These are phyloP conservation scores for Scutellaria baicalensis DNA, from an alignment of 257 asterid genomes.

Conservation along the genomic window DNA sequence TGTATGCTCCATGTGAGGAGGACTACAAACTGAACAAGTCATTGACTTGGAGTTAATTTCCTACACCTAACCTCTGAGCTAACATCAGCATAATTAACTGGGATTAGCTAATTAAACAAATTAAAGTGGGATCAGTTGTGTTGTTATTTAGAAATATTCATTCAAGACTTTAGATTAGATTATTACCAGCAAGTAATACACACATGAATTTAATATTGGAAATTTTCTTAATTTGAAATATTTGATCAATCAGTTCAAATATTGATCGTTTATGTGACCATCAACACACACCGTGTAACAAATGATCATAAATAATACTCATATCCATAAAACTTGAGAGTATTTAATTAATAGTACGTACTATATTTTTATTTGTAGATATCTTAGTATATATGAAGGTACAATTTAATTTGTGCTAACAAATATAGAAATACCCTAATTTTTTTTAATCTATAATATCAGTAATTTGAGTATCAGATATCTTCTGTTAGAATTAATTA, in stretches of 20 bases:
- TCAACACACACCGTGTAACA: not conserved
- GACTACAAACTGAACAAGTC: constrained; percentile 10
- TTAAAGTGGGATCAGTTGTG: not conserved
- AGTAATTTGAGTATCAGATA: too few relatives aligned
- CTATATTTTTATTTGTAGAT: too few relatives aligned
- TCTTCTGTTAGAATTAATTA: too few relatives aligned
- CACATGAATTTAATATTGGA: not conserved
- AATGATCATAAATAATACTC: not conserved
- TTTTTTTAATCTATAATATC: too few relatives aligned
- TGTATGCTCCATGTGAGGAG: constrained; percentile 8
- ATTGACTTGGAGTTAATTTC: constrained; percentile 17
- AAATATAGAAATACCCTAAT: too few relatives aligned
- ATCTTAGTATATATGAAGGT: too few relatives aligned
- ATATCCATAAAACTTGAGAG: too few relatives aligned
- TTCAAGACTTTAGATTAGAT: not conserved
- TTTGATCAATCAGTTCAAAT: constrained; percentile 4
- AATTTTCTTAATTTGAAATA: not conserved
- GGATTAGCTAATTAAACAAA: not conserved
- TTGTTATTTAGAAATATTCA: not conserved
- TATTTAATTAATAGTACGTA: too few relatives aligned
- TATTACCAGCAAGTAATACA: not conserved
- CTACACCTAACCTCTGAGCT: constrained; percentile 4
- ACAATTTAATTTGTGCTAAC: too few relatives aligned
- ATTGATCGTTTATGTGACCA: constrained; percentile 7
- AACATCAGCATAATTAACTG: not conserved